Evolutionary conservation across 164 flowering plant genomes (phyloP).

Genomic region (Macadamia integrifolia): DNA sequence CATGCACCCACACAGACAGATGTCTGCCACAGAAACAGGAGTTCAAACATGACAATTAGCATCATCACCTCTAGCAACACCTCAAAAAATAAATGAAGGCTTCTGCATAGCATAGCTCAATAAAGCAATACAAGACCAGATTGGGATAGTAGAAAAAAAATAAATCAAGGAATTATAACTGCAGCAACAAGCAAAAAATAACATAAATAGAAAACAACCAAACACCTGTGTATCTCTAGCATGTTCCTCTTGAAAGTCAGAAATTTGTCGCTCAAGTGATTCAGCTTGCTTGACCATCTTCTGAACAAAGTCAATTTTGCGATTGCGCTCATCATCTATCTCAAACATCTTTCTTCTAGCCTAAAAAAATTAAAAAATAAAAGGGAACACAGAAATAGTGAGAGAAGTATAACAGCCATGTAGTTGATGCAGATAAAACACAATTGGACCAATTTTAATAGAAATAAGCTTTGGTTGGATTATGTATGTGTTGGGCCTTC

Average conservation of each 20-base stretch:
- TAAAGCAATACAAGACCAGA: not conserved
- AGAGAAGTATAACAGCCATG: not conserved
- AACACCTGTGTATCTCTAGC: slow-evolving; percentile 66
- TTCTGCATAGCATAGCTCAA: not conserved
- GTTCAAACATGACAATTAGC: too few species aligned
- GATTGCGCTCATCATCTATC: slow-evolving; percentile 43
- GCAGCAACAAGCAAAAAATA: not conserved
- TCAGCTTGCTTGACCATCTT: slow-evolving; percentile 36
- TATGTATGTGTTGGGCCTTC: too few species aligned
- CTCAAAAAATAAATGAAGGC: not conserved
- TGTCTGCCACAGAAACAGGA: too few species aligned
- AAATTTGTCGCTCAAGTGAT: slow-evolving; percentile 55
- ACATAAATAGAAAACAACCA: slow-evolving; percentile 12
- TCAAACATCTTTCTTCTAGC: slow-evolving; percentile 55
- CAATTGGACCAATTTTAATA: too few species aligned
- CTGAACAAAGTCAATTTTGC: slow-evolving; percentile 31
- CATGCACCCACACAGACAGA: too few species aligned
- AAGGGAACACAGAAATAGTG: not conserved
- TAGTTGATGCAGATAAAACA: too few species aligned
- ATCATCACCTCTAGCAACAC: too few species aligned
- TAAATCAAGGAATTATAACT: not conserved
- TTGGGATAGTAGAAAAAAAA: not conserved
- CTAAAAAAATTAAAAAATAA: slow-evolving; percentile 23
- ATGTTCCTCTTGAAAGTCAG: slow-evolving; percentile 62
- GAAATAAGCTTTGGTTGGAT: too few species aligned